Conservation (phyloP, 768 basidiomycete species). For the Amanita molliuscula region DNA sequence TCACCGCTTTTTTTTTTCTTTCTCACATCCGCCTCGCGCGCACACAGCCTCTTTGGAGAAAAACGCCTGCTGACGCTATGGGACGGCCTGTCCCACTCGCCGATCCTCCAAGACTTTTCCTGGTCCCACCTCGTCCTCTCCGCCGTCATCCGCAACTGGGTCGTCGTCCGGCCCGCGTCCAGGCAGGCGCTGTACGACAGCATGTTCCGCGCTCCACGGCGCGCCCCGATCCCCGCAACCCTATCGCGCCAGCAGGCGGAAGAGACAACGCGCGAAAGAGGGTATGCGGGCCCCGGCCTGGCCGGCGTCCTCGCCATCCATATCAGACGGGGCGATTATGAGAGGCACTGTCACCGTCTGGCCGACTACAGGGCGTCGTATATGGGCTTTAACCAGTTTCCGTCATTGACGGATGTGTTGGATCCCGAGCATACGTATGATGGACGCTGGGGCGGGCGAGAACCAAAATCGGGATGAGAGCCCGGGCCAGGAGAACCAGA, state of each 20-base stretch:
- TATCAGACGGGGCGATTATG: conserved; percentile 47
- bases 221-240: conserved; percentile 6
- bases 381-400: conserved; percentile 41
- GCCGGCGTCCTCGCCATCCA: conserved; percentile 43
- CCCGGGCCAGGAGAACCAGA: too few species aligned
- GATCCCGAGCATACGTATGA: conserved; percentile 11
- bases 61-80: conserved; percentile 31
- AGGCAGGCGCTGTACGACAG: conserved; percentile 11
- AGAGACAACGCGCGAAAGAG: not conserved
- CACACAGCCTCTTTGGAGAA: conserved; percentile 33
- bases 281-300: conserved; percentile 17
- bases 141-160: conserved; percentile 40
- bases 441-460: too few species aligned
- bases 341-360: conserved; percentile 41
- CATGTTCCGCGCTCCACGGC: not conserved
- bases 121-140: conserved; percentile 44
- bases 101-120: conserved; percentile 36
- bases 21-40: not conserved
- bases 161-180: conserved; percentile 25
- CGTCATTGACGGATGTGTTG: conserved; percentile 31
- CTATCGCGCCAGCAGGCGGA: not conserved
- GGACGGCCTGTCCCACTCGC: conserved; percentile 32
- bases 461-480: too few species aligned
- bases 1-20: not conserved
- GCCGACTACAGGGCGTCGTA: conserved; percentile 31